These are phyloP conservation scores for Lumnitzera racemosa DNA, from an alignment of 345 rosid genomes.

Conservation along the genomic window DNA sequence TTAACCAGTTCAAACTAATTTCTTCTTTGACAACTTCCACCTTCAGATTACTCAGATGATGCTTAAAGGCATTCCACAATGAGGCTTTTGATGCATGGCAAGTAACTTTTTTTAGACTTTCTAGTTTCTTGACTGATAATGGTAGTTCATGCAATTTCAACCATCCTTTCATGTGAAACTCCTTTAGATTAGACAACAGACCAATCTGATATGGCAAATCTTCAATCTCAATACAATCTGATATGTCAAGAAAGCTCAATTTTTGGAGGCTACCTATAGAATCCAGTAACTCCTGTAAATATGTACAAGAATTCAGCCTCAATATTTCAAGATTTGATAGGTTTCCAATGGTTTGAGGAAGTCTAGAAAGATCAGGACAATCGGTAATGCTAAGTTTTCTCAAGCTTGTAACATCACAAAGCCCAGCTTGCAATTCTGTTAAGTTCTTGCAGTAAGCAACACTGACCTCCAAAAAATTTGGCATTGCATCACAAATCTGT, in stretches of 20 bases:
- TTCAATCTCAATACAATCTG: slow-evolving; percentile 29
- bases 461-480: slow-evolving; percentile 39
- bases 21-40: slow-evolving; percentile 7
- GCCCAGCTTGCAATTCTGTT: slow-evolving; percentile 21
- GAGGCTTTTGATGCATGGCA: slow-evolving; percentile 43
- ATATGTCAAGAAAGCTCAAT: slow-evolving; percentile 37
- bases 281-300: slow-evolving; percentile 35
- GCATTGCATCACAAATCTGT: slow-evolving; percentile 16
- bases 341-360: slow-evolving; percentile 38
- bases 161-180: slow-evolving; percentile 47
- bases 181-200: slow-evolving; percentile 25
- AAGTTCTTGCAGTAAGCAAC: slow-evolving; percentile 46
- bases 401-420: slow-evolving; percentile 23
- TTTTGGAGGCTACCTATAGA: slow-evolving; percentile 18
- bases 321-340: slow-evolving; percentile 27
- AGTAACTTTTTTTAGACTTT: slow-evolving; percentile 24
- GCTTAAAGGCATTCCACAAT: slow-evolving; percentile 29
- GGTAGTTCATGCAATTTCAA: slow-evolving; percentile 24
- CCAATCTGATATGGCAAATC: slow-evolving; percentile 39
- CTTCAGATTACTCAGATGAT: slow-evolving; percentile 1
- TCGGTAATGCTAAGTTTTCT: slow-evolving; percentile 46
- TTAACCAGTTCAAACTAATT: slow-evolving; percentile 15
- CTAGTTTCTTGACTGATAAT: slow-evolving; percentile 22
- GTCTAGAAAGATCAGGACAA: slow-evolving; percentile 33
- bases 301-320: slow-evolving; percentile 40